Base-by-base conservation (phyloP, 2,329 filamentous ascomycete genomes). In the Cladobotryum mycophilum region DNA sequence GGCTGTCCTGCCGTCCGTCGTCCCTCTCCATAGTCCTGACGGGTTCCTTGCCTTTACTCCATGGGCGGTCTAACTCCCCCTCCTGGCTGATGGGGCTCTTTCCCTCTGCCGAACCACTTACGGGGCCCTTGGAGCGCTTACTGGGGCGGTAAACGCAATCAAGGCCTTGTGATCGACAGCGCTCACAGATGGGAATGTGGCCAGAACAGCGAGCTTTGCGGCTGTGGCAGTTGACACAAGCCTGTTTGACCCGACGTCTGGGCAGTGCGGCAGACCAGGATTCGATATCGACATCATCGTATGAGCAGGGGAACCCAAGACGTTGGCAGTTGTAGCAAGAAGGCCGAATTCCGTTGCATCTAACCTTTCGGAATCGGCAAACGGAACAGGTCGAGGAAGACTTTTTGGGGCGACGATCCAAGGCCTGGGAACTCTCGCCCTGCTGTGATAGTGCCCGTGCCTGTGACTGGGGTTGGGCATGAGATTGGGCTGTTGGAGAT, bases 181-280 rank as follows among this genome's bases (percentile, higher is more conserved):
- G 69, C 46, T 80, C 76, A 58, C 79, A 82, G 47, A 74, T 71
- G 3, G 78, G 79, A 45, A 75, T 68, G 55, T 79, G 74, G n/a
- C 79, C 79, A 47, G 75, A 80, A 65, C 79, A 82, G 45, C 78
- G 70, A 30, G 79, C 79, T 60, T 82, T 82, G 57, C 78, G 71
- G 34, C 76, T 74, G 55, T 82, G 79, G 61, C 79, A 82, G 59
- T 73, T 79, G 58, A 76, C 70, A 57, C 79, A 82, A 25, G 79
- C 79, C 61, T 79, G 72, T 41, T 78, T 72, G 41, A 80, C 79
- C 18, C 79, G 76, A 36, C 78, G 73, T 38, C 77, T 68, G 6
- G 78, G 75, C 46, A 79, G 60, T n/a, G 70, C 66, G 45, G 72
- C 63, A 34, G 69, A 70, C 57, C 74, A 70, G 42, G 69, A 61